Conservation (phyloP, 106 monocot genomes). For the Narthecium ossifragum region DNA sequence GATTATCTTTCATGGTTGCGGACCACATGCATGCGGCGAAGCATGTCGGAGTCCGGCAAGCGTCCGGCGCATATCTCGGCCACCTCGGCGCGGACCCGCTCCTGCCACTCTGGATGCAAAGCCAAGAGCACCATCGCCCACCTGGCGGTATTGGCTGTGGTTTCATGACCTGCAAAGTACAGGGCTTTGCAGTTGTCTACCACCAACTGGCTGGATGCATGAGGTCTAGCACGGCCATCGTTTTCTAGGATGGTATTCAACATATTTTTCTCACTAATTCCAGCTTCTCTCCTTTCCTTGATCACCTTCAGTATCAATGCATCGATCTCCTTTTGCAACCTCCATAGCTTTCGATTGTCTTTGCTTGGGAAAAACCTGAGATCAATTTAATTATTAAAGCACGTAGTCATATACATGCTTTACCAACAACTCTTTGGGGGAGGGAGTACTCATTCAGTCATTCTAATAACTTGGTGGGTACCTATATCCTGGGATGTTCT, state of each 20-base stretch:
- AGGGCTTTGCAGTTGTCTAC: conserved; percentile 89
- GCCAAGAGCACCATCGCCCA: conserved; percentile 80
- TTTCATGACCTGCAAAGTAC: conserved; percentile 80
- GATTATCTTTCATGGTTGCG: no score
- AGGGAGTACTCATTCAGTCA: no score
- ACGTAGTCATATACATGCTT: no score
- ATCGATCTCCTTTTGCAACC: conserved; percentile 37
- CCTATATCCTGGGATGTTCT: conserved; percentile 36
- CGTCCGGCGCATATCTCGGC: conserved; percentile 30
- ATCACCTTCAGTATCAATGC: conserved; percentile 32
- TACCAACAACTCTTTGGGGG: no score
- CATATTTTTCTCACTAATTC: conserved; percentile 19
- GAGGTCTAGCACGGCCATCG: not conserved
- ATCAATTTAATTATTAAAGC: no score
- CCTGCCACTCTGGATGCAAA: conserved; percentile 60
- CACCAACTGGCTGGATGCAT: conserved; percentile 28
- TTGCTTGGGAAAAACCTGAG: conserved; percentile 54
- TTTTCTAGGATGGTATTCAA: conserved; percentile 43
- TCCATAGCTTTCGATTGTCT: conserved; percentile 35
- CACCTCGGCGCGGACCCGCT: conserved; percentile 47
- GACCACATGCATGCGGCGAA: conserved; percentile 61
- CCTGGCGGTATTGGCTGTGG: conserved; percentile 33
- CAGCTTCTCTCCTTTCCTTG: conserved; percentile 13
- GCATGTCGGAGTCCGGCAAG: conserved; percentile 22
- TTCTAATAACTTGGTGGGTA: conserved; percentile 1